These are phyloP conservation scores for Closterium sp. DNA, from an alignment of 139 green algal species.

Conservation along the genomic window DNA sequence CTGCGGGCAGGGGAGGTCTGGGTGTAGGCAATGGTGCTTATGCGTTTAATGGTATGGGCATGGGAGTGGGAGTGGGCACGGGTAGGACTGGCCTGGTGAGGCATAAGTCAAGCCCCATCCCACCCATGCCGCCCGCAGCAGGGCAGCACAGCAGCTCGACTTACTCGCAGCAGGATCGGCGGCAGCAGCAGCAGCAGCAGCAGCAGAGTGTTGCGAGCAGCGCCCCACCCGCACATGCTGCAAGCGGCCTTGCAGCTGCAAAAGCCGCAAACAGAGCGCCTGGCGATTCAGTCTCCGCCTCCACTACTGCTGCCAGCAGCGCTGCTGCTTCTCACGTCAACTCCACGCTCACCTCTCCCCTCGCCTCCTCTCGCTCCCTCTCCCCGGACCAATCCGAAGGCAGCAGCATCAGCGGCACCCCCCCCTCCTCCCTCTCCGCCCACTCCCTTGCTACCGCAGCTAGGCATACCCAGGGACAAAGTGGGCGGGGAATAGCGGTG, in stretches of 20 bases:
- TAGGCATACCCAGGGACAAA: neutral
- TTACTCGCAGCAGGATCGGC: too few relatives aligned
- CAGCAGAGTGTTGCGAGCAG: neutral
- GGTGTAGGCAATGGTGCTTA: too few relatives aligned
- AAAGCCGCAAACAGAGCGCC: neutral
- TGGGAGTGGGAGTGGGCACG: neutral
- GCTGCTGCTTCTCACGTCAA: neutral
- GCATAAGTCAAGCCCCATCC: neutral
- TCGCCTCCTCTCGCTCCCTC: neutral
- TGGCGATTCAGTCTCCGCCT: too few relatives aligned
- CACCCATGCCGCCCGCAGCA: neutral
- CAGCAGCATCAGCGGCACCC: neutral
- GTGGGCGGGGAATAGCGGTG: neutral
- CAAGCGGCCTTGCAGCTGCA: neutral
- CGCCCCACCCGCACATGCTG: neutral
- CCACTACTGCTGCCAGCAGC: neutral
- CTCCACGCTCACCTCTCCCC: neutral
- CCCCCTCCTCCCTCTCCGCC: neutral
- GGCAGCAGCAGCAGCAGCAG: neutral
- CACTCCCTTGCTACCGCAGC: neutral
- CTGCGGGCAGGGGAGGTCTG: too few relatives aligned
- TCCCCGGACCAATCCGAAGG: neutral
- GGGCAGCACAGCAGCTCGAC: neutral
- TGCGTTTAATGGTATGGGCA: neutral
- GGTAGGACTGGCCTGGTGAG: neutral